A percentile compares a stretch with the other conserved stretches of the same genome.
Evolutionary conservation across 2,329 filamentous ascomycete species (phyloP).

Genomic region (Stylonectria norvegica): DNA sequence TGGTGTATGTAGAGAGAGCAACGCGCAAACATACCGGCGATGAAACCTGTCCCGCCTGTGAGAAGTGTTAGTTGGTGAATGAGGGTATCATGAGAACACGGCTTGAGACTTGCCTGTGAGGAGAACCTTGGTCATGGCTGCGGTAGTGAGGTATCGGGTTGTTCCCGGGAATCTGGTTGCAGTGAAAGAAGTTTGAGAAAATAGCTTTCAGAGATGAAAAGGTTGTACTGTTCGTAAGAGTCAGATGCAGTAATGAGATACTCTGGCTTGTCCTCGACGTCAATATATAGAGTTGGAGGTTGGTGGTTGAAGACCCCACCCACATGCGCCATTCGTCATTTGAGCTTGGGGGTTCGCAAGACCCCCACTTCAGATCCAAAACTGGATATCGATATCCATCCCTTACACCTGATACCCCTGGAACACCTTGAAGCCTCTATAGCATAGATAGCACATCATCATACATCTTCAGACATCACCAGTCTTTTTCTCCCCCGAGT

Average conservation of each 20-base stretch:
- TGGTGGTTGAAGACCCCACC: background rate
- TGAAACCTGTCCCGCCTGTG: slow-evolving; percentile 35
- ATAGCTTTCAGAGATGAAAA: background rate
- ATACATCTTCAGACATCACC: background rate
- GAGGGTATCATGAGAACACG: background rate
- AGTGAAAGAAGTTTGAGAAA: background rate
- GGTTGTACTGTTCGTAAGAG: no score
- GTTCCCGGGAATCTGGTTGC: background rate
- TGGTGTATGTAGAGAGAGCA: background rate
- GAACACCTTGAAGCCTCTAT: background rate
- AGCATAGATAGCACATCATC: slow-evolving; percentile 3
- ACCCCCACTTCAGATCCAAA: no score
- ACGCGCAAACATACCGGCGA: slow-evolving; percentile 27
- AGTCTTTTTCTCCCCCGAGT: background rate
- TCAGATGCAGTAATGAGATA: no score
- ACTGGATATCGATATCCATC: background rate
- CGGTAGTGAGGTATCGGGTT: no score
- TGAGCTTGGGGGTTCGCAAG: slow-evolving; percentile 15
- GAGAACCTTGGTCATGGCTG: slow-evolving; percentile 31
- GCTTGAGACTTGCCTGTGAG: slow-evolving; percentile 25
- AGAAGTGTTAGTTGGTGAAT: slow-evolving; percentile 8
- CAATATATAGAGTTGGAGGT: background rate
- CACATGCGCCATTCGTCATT: slow-evolving; percentile 25
- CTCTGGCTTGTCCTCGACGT: no score
- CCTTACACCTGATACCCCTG: background rate